Evolutionary conservation across 2,329 filamentous ascomycete species (phyloP).

Genomic region (Apiospora hydei): DNA sequence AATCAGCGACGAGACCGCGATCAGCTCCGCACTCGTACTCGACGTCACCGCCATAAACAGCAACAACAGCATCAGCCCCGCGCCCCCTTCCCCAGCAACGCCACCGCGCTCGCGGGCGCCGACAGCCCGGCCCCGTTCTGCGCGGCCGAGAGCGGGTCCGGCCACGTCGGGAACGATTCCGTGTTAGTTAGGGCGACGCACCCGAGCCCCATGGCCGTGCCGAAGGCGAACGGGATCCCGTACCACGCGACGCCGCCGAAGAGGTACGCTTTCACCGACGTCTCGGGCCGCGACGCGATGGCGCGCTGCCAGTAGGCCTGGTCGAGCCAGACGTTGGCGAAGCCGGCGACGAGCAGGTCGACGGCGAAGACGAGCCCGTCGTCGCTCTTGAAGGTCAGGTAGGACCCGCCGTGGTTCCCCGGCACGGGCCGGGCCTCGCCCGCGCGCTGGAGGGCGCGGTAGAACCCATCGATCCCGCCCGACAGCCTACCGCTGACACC

Average conservation of each 20-base stretch:
- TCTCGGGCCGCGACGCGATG: slow-evolving; percentile 50
- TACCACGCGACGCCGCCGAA: slow-evolving; percentile 50
- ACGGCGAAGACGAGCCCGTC: slow-evolving; percentile 47
- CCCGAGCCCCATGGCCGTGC: slow-evolving; percentile 45
- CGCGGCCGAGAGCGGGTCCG: slow-evolving; percentile 38
- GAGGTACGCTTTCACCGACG: slow-evolving; percentile 50
- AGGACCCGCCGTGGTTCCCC: slow-evolving; percentile 45
- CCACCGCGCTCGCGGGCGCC: slow-evolving; percentile 42
- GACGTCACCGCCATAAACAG: slow-evolving; percentile 57
- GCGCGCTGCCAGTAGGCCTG: slow-evolving; percentile 54
- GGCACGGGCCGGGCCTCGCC: slow-evolving; percentile 41
- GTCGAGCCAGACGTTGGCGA: slow-evolving; percentile 48
- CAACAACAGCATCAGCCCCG: slow-evolving; percentile 46
- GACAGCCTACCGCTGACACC: slow-evolving; percentile 28
- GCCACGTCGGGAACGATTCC: slow-evolving; percentile 41
- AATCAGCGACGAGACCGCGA: slow-evolving; percentile 47
- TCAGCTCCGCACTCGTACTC: slow-evolving; percentile 52
- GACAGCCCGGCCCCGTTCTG: slow-evolving; percentile 43
- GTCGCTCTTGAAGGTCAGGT: slow-evolving; percentile 46
- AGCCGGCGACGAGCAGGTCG: slow-evolving; percentile 46
- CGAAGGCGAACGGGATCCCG: slow-evolving; percentile 46
- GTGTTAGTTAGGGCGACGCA: slow-evolving; percentile 41
- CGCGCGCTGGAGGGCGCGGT: slow-evolving; percentile 46
- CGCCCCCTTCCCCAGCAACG: slow-evolving; percentile 46
- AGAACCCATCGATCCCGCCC: slow-evolving; percentile 44